phyloP scores from a whole-genome alignment of 1,284 basidiomycete genomes.

The Termitomyces sp. region DNA sequence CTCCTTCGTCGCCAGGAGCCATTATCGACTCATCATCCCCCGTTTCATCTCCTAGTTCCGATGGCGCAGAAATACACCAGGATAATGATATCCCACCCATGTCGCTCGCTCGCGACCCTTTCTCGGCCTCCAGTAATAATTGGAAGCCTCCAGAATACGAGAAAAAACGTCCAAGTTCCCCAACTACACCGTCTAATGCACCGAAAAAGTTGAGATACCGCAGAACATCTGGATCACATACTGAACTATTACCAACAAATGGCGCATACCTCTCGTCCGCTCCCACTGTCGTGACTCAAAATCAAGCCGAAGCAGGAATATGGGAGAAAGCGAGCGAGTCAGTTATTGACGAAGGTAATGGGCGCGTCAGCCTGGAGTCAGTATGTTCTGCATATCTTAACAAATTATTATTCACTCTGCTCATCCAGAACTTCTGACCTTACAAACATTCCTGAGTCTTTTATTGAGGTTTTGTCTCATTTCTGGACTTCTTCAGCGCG shows the following conservation, averaged over 20 bases:
- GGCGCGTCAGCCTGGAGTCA: constrained; percentile 37
- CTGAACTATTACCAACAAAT: constrained; percentile 6
- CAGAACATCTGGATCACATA: not conserved
- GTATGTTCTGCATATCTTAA: constrained; percentile 13
- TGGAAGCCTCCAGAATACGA: constrained; percentile 23
- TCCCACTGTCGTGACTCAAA: constrained; percentile 1
- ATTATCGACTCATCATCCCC: constrained; percentile 34
- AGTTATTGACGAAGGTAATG: constrained; percentile 32
- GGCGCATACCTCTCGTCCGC: not conserved
- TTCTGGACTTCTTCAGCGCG: constrained; percentile 32
- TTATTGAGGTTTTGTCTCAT: constrained; percentile 35
- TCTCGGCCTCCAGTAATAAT: constrained; percentile 28
- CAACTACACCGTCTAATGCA: constrained; percentile 4
- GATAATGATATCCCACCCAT: constrained; percentile 8
- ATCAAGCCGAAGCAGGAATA: constrained; percentile 25
- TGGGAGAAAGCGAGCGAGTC: constrained; percentile 39
- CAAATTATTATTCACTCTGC: constrained; percentile 1
- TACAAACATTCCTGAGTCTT: constrained; percentile 34
- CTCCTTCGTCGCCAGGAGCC: constrained; percentile 28
- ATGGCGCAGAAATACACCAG: constrained; percentile 13
- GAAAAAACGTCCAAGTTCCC: constrained; percentile 18
- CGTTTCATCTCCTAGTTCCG: constrained; percentile 29
- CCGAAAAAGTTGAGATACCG: constrained; percentile 14
- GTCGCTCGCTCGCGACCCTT: constrained; percentile 24
- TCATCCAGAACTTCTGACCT: constrained; percentile 26